Percentiles rank a stretch among this genome's conserved stretches.
Conservation (phyloP, 352 stramenopile genomes). For the Phytophthora tentaculata region DNA sequence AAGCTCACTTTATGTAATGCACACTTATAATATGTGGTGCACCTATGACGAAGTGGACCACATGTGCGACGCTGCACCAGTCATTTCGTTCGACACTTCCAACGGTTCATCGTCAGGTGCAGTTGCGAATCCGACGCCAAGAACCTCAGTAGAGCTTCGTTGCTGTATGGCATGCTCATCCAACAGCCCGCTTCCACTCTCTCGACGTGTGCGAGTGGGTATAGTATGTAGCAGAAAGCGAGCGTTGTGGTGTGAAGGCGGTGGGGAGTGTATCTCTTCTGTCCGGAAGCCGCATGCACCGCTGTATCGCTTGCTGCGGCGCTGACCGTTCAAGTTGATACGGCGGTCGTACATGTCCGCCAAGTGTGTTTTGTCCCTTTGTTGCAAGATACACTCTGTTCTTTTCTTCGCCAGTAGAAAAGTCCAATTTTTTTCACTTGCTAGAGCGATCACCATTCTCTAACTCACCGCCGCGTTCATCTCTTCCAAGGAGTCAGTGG, state of each 20-base stretch:
- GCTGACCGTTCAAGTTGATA: slow-evolving; percentile 20
- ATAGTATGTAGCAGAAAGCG: slow-evolving; percentile 82
- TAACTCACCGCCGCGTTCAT: slow-evolving; percentile 77
- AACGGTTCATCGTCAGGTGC: neutral
- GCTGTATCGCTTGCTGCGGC: slow-evolving; percentile 35
- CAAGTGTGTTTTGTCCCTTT: slow-evolving; percentile 10
- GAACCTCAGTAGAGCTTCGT: neutral
- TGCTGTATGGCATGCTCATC: slow-evolving; percentile 51
- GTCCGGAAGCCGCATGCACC: slow-evolving; percentile 40
- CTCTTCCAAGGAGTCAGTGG: slow-evolving; percentile 58
- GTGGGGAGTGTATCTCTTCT: slow-evolving; percentile 39
- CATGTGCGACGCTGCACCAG: slow-evolving; percentile 24
- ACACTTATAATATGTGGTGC: neutral
- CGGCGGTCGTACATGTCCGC: slow-evolving; percentile 48
- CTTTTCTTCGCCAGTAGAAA: slow-evolving; percentile 78
- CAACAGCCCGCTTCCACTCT: slow-evolving; percentile 68
- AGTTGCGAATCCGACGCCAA: slow-evolving; percentile 33
- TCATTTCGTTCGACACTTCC: slow-evolving; percentile 25
- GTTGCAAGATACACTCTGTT: slow-evolving; percentile 89
- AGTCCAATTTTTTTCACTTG: slow-evolving; percentile 91
- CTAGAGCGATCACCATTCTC: slow-evolving; percentile 60
- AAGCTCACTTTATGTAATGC: slow-evolving; percentile 2
- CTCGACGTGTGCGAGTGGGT: slow-evolving; percentile 64
- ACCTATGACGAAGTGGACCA: slow-evolving; percentile 1
- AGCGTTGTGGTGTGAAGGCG: slow-evolving; percentile 34